Percentiles rank a stretch among this genome's conserved stretches.
Conservation (phyloP, 345 rosid genomes). For the Garcia nutans region DNA sequence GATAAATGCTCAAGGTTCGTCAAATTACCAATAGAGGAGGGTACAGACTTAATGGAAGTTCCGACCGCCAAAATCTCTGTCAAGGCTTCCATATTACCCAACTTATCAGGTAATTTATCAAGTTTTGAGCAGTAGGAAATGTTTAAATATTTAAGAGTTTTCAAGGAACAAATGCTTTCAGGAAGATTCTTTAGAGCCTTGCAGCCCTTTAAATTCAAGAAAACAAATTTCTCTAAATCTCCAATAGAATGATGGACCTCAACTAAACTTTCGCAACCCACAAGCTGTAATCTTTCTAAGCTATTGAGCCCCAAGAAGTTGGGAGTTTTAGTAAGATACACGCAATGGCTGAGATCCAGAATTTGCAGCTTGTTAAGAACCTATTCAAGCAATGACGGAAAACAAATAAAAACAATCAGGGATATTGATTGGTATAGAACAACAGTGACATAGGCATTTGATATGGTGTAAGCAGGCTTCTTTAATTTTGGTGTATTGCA, state of each 20-base stretch:
- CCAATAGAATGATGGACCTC: not conserved
- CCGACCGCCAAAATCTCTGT: not conserved
- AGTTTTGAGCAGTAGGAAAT: not conserved
- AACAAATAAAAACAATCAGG: not conserved
- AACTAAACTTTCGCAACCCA: not conserved
- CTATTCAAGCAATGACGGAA: not conserved
- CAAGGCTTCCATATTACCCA: constrained; percentile 3
- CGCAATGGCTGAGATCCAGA: not conserved
- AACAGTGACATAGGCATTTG: too few species aligned
- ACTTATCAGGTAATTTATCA: not conserved
- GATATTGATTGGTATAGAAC: too few species aligned
- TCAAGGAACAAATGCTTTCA: not conserved
- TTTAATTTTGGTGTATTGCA: too few species aligned
- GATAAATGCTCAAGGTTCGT: not conserved
- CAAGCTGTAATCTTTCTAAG: not conserved
- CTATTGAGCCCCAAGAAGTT: not conserved
- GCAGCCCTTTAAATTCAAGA: not conserved
- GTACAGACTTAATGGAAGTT: not conserved
- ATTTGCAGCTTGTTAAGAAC: not conserved
- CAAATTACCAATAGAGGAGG: not conserved
- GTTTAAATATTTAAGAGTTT: not conserved
- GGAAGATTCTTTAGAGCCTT: not conserved
- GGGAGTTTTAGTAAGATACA: not conserved
- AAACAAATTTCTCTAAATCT: not conserved
- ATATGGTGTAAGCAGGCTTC: too few species aligned